These are phyloP conservation scores for Cryphonectria nitschkei DNA, from an alignment of 2,329 filamentous ascomycete species.

Conservation along the genomic window DNA sequence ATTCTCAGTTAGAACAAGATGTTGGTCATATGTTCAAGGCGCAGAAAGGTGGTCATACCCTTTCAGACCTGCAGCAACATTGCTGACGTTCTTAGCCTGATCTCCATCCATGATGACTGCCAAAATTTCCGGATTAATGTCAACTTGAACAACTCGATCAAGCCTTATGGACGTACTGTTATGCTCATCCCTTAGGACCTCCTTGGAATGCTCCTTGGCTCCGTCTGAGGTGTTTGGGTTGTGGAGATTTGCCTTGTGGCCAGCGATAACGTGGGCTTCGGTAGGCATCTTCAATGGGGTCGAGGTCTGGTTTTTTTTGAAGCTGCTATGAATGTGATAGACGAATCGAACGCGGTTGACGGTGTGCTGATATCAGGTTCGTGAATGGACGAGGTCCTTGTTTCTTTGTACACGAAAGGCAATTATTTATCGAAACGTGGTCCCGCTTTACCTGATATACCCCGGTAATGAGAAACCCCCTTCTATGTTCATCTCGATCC, in stretches of 20 bases:
- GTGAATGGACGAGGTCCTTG: background rate
- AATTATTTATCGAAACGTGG: background rate
- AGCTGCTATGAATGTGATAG: background rate
- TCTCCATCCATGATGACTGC: slow-evolving; percentile 40
- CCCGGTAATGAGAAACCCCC: background rate
- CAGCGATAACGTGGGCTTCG: slow-evolving; percentile 56
- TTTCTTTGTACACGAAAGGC: background rate
- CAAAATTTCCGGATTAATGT: background rate
- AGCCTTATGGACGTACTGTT: slow-evolving; percentile 36
- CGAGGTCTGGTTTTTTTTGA: background rate
- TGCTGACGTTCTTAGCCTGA: slow-evolving; percentile 55
- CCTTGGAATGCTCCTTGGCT: slow-evolving; percentile 58
- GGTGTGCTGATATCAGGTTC: background rate
- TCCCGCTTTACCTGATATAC: background rate
- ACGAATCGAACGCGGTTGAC: background rate
- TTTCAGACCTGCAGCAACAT: slow-evolving; percentile 56
- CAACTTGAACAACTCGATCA: slow-evolving; percentile 33
- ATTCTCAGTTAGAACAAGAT: slow-evolving; percentile 31
- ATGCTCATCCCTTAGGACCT: slow-evolving; percentile 56
- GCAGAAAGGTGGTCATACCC: slow-evolving; percentile 42
- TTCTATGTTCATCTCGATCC: background rate
- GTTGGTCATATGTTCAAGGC: background rate
- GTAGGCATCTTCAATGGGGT: slow-evolving; percentile 48
- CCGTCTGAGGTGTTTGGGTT: slow-evolving; percentile 61
- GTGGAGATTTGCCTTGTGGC: slow-evolving; percentile 62